Evolutionary conservation across 495 filamentous ascomycete genomes (phyloP).

Genomic region (Hyaloscypha variabilis): DNA sequence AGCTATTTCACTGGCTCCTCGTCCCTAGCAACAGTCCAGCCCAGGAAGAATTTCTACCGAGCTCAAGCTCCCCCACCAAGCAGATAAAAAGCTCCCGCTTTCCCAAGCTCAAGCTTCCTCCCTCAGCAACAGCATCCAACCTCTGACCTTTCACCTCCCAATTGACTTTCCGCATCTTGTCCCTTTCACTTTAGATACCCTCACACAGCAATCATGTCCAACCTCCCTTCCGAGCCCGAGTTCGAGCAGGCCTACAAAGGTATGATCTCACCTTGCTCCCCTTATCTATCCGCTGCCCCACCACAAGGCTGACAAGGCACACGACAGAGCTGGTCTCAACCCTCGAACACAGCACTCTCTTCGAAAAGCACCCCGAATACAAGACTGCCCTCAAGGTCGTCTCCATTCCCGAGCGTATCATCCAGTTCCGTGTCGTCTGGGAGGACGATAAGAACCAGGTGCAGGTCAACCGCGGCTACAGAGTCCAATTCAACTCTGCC

Average conservation of each 20-base stretch:
- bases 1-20: neutral
- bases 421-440: slow-evolving; percentile 98
- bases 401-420: slow-evolving; percentile 91
- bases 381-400: slow-evolving; percentile 84
- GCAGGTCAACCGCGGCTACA: slow-evolving; percentile 95
- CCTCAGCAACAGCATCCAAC: neutral
- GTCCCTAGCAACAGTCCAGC: neutral
- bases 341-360: slow-evolving; percentile 90
- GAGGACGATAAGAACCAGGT: slow-evolving; percentile 88
- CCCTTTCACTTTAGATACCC: slow-evolving; percentile 6
- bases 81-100: slow-evolving; percentile 22
- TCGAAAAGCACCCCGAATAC: slow-evolving; percentile 93
- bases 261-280: slow-evolving; percentile 40
- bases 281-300: slow-evolving; percentile 1
- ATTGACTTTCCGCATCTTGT: neutral
- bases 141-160: neutral
- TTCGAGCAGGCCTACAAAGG: slow-evolving; percentile 99
- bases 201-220: slow-evolving; percentile 64
- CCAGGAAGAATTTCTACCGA: neutral
- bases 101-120: slow-evolving; percentile 8
- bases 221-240: slow-evolving; percentile 88
- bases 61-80: slow-evolving; percentile 17
- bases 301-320: slow-evolving; percentile 12
- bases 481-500: slow-evolving; percentile 98
- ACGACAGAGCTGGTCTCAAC: slow-evolving; percentile 84